Evolutionary conservation across 495 filamentous ascomycete genomes (phyloP).

Genomic region (Patellaria atrata): DNA sequence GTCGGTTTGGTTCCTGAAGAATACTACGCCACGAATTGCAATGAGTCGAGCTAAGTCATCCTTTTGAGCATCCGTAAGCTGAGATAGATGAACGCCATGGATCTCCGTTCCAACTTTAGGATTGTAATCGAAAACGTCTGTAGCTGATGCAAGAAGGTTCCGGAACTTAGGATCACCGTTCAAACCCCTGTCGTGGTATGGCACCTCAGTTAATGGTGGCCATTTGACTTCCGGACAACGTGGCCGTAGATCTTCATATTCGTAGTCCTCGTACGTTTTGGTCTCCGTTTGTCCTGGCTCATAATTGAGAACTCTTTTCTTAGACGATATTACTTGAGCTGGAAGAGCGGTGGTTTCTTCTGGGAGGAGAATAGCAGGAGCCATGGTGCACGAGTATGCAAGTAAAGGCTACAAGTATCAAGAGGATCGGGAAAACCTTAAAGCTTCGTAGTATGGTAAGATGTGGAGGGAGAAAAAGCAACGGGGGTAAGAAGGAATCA

Average conservation of each 20-base stretch:
- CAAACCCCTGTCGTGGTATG: conserved; percentile 42
- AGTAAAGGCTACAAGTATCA: too few species aligned
- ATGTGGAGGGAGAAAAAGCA: too few species aligned
- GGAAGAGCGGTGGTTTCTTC: too few species aligned
- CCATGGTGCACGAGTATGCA: too few species aligned
- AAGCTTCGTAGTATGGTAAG: too few species aligned
- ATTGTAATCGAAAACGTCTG: conserved; percentile 45
- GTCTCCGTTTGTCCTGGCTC: conserved; percentile 35
- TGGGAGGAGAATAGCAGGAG: too few species aligned
- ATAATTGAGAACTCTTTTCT: conserved; percentile 11
- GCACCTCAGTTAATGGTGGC: conserved; percentile 35
- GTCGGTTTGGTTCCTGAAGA: conserved; percentile 55
- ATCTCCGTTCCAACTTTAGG: conserved; percentile 63
- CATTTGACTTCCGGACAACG: conserved; percentile 43
- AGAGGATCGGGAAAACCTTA: too few species aligned
- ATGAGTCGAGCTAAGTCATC: conserved; percentile 62
- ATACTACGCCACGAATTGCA: conserved; percentile 56
- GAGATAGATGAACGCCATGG: conserved; percentile 50
- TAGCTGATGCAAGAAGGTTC: conserved; percentile 40
- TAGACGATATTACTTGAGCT: too few species aligned
- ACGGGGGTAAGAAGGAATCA: too few species aligned
- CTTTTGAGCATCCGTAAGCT: conserved; percentile 52
- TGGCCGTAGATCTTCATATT: conserved; percentile 41
- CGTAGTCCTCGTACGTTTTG: conserved; percentile 36
- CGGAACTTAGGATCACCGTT: conserved; percentile 42